Percentiles rank a stretch among this genome's conserved stretches.
Conservation (phyloP, 495 filamentous ascomycete genomes). For the Podospora anserina region DNA sequence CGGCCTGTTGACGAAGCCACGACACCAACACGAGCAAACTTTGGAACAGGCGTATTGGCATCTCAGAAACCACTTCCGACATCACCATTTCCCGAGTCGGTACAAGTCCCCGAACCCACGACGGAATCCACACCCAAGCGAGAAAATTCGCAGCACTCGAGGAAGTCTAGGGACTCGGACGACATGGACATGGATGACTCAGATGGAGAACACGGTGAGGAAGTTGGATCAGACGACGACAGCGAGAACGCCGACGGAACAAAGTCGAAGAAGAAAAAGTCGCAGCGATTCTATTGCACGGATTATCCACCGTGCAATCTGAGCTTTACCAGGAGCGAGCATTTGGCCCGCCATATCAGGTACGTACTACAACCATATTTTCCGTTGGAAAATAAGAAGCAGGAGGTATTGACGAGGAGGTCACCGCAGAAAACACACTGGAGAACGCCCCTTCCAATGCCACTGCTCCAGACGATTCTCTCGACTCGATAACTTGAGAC, state of each 20-base stretch:
- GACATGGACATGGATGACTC: conserved; percentile 77
- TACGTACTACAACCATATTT: conserved; percentile 31
- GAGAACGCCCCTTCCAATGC: conserved; percentile 95
- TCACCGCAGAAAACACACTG: conserved; percentile 80
- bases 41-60: conserved; percentile 41
- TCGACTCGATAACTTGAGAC: conserved; percentile 91
- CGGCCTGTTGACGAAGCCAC: conserved; percentile 46
- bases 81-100: conserved; percentile 53
- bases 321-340: conserved; percentile 95
- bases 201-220: conserved; percentile 55
- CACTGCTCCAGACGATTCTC: conserved; percentile 95
- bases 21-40: conserved; percentile 62
- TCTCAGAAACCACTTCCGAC: conserved; percentile 60
- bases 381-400: conserved; percentile 8
- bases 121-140: conserved; percentile 45
- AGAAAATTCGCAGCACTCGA: conserved; percentile 60
- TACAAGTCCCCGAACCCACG: conserved; percentile 46
- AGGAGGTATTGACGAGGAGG: not conserved
- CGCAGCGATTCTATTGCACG: conserved; percentile 95
- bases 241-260: conserved; percentile 64
- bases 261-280: conserved; percentile 88
- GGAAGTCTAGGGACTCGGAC: conserved; percentile 63
- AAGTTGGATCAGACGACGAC: conserved; percentile 75
- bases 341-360: conserved; percentile 91
- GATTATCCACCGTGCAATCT: conserved; percentile 92